These are phyloP conservation scores for Metschnikowia aberdeeniae DNA, from an alignment of 805 yeast species.

Conservation along the genomic window DNA sequence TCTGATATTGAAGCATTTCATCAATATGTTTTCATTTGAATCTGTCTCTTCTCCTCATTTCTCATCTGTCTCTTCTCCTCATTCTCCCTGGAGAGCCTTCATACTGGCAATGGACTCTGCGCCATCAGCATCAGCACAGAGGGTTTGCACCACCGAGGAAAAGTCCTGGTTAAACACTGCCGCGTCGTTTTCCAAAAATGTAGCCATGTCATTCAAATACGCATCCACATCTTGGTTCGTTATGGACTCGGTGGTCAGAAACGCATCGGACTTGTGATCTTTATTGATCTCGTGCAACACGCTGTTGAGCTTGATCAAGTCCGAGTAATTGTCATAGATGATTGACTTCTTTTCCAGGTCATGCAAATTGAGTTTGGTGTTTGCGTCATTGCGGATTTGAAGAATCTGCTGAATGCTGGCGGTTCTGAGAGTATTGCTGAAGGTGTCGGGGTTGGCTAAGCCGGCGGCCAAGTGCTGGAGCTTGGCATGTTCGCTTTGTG, in stretches of 20 bases:
- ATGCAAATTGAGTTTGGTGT: slow-evolving; percentile 45
- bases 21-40: too few relatives aligned
- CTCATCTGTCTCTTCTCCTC: too few relatives aligned
- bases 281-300: slow-evolving; percentile 31
- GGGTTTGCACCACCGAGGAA: slow-evolving; percentile 8
- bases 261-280: slow-evolving; percentile 4
- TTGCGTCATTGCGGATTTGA: slow-evolving; percentile 17
- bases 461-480: neutral
- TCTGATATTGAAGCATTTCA: too few relatives aligned
- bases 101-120: slow-evolving; percentile 14
- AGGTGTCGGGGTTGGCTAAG: neutral
- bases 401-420: slow-evolving; percentile 12
- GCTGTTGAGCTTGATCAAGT: slow-evolving; percentile 62
- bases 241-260: slow-evolving; percentile 2
- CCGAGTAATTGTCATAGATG: slow-evolving; percentile 72
- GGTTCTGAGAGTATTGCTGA: slow-evolving; percentile 1
- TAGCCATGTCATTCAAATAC: slow-evolving; percentile 8
- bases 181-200: slow-evolving; percentile 10
- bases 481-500: neutral
- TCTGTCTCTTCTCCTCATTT: too few relatives aligned
- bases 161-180: slow-evolving; percentile 17
- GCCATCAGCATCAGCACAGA: slow-evolving; percentile 6
- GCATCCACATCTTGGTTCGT: slow-evolving; percentile 9
- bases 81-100: slow-evolving; percentile 5
- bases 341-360: slow-evolving; percentile 65